Evolutionary conservation across 2,329 filamentous ascomycete genomes (phyloP), one percentile per base, ranked within the genome.

Genomic region (Apiospora marii): DNA sequence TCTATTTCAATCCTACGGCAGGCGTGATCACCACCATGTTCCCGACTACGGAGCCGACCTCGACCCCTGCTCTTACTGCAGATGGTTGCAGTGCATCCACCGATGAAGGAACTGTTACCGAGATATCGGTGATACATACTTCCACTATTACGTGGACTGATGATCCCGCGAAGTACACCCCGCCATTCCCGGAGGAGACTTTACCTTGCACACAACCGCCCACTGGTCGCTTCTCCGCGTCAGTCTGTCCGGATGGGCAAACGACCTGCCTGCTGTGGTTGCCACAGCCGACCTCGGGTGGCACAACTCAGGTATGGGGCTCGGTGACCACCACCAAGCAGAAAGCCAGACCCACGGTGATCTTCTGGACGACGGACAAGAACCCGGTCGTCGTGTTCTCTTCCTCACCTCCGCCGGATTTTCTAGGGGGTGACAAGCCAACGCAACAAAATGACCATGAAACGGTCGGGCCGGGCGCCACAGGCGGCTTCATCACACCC

Each of bases 301-400:
- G 72, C 48, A 73, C 71, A 22, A 74, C 70, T 27, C 74, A 74
- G 13, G 75, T 69, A 69, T 69, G 48, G 44, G 67, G 67, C 44
- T 69, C 67, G 19, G 44, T 69, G 2, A 46, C 67, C 44, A 44
- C 67, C 58, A 64, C 58, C 19, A 64, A 64, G 22, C 2, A 64
- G 10, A 64, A 22, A 10, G 58, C 58, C 58, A 68, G 64, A 49
- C 51, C 76, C 37, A 84, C 84, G 7, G 75, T 87, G 67, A 86
- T 84, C 4, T 85, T 88, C 67, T 77, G 86, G 69, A 88, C 87
- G 2, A 88, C 87, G 3, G 87, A 88, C 77, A 89, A 88, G 77
- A 89, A 89, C 71, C 87, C 88, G 0, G 83, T 85, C 12, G 85
- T 89, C 22, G 82, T 88, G 3, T 84, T 82, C 73, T 77, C 84